These are phyloP conservation scores for Prillingera fragicola DNA, from an alignment of 1,284 basidiomycete species.

Conservation along the genomic window DNA sequence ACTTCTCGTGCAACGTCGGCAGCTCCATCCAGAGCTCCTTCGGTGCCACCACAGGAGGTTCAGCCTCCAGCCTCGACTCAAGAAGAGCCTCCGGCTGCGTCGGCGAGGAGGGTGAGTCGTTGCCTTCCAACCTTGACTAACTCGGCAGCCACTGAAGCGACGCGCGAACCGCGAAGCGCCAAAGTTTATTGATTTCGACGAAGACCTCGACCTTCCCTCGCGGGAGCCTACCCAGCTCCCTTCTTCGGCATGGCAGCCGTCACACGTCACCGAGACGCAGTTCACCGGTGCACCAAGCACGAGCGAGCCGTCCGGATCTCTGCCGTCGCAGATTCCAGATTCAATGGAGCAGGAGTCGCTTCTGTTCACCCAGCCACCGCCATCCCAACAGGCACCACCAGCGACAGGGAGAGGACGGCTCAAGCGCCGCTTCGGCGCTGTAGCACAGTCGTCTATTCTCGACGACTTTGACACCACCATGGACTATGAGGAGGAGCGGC, in stretches of 20 bases:
- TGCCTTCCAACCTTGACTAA: neutral
- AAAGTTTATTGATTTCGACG: constrained; percentile 19
- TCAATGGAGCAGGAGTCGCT: constrained; percentile 15
- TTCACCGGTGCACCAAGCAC: neutral
- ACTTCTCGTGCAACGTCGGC: constrained; percentile 3
- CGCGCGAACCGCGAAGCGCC: constrained; percentile 19
- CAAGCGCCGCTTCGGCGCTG: constrained; percentile 21
- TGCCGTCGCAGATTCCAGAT: constrained; percentile 9
- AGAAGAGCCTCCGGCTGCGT: too few species aligned
- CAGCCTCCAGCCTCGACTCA: neutral
- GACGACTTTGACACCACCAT: constrained; percentile 17
- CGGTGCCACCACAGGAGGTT: neutral
- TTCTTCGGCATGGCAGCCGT: neutral
- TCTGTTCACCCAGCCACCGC: neutral
- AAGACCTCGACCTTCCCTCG: constrained; percentile 9
- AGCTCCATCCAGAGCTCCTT: constrained; percentile 2
- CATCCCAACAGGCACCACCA: neutral
- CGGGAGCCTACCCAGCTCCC: neutral
- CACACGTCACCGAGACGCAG: constrained; percentile 11
- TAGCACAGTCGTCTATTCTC: constrained; percentile 13
- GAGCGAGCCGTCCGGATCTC: neutral
- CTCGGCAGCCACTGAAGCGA: constrained; percentile 22
- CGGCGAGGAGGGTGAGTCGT: constrained; percentile 9
- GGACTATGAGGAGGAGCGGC: constrained; percentile 17
- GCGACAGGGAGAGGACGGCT: neutral